A percentile compares a stretch with the other conserved stretches of the same genome.
phyloP scores from a whole-genome alignment of 768 basidiomycete species.

The Calocybe gangraenosa region DNA sequence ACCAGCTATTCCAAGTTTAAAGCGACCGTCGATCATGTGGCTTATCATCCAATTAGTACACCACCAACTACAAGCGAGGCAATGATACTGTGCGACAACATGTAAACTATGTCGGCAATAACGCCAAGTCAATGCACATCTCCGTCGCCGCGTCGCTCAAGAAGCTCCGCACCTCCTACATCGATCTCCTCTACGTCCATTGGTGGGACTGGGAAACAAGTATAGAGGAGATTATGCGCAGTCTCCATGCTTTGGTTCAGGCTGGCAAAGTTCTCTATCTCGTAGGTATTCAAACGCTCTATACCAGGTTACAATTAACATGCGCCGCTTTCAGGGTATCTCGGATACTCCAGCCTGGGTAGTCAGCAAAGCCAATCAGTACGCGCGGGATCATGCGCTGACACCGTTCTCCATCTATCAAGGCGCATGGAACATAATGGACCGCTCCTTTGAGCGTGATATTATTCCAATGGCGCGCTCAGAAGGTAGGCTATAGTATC shows the following conservation, averaged over 20 bases:
- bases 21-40: not conserved
- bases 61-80: constrained; percentile 24
- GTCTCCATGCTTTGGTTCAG: constrained; percentile 46
- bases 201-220: constrained; percentile 51
- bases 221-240: constrained; percentile 55
- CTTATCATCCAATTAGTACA: constrained; percentile 26
- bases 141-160: constrained; percentile 40
- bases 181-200: constrained; percentile 44
- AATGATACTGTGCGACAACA: constrained; percentile 25
- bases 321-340: constrained; percentile 24
- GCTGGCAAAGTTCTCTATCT: constrained; percentile 50
- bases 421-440: constrained; percentile 35
- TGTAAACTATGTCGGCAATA: constrained; percentile 44
- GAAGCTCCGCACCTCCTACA: constrained; percentile 41
- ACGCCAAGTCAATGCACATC: constrained; percentile 36
- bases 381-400: constrained; percentile 38
- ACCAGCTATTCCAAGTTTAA: not conserved
- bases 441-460: constrained; percentile 43
- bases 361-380: constrained; percentile 40
- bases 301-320: too few relatives aligned
- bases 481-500: too few relatives aligned
- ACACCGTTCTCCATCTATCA: constrained; percentile 49
- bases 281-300: constrained; percentile 16
- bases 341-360: constrained; percentile 41
- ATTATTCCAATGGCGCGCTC: constrained; percentile 38